Conservation (phyloP, 2,329 filamentous ascomycete genomes). For the Sordariomycetes sp. region DNA sequence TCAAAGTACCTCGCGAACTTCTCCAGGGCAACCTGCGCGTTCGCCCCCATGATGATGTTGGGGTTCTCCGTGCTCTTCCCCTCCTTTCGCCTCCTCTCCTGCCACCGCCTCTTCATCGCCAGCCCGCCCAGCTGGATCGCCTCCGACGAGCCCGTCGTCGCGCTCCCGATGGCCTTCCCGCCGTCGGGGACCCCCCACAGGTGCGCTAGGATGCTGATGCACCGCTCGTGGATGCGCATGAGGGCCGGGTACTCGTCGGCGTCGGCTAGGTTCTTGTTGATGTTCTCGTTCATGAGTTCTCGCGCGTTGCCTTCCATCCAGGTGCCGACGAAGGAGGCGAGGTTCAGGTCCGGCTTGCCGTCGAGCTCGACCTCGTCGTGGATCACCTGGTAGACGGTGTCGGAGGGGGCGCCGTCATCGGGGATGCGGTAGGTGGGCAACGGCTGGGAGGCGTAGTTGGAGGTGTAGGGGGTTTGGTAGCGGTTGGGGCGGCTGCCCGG, state of each 20-base stretch:
- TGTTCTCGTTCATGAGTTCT: conserved; percentile 55
- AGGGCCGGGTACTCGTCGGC: conserved; percentile 54
- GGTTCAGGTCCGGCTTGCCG: conserved; percentile 56
- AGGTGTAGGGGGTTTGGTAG: conserved; percentile 47
- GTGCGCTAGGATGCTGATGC: conserved; percentile 56
- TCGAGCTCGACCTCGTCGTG: conserved; percentile 54
- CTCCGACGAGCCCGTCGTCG: conserved; percentile 62
- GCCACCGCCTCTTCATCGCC: conserved; percentile 68
- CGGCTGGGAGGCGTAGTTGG: conserved; percentile 42
- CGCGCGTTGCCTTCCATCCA: conserved; percentile 60
- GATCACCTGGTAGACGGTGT: conserved; percentile 55
- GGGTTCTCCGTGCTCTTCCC: conserved; percentile 55
- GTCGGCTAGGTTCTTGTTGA: conserved; percentile 64
- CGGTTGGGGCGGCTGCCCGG: conserved; percentile 24
- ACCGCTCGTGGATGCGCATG: conserved; percentile 52
- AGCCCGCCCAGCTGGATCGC: conserved; percentile 61
- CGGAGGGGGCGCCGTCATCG: conserved; percentile 43
- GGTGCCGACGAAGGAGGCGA: conserved; percentile 61
- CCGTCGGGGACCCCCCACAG: conserved; percentile 53
- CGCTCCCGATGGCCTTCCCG: conserved; percentile 56
- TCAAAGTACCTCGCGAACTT: conserved; percentile 69
- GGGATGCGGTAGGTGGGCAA: conserved; percentile 52
- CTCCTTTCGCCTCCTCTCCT: conserved; percentile 46
- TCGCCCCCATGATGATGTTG: conserved; percentile 66
- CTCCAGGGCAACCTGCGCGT: conserved; percentile 62